These are phyloP conservation scores for Podaxis sp. DNA, from an alignment of 768 basidiomycete genomes.

Conservation along the genomic window DNA sequence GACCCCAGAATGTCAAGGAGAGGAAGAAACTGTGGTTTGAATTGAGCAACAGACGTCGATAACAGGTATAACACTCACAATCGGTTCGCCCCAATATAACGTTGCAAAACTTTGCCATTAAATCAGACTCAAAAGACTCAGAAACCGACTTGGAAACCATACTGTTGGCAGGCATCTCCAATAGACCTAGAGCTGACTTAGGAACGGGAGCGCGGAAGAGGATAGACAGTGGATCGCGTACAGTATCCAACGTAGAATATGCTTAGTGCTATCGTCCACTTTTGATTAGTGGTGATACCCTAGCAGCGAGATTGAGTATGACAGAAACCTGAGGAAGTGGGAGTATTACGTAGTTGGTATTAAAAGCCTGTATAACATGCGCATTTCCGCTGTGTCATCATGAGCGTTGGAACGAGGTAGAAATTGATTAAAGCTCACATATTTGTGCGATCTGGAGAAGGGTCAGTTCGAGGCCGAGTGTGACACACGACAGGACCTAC, in stretches of 20 bases:
- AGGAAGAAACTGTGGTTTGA: constrained; percentile 46
- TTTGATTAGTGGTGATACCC: constrained; percentile 51
- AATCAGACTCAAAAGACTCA: background rate
- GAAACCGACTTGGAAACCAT: background rate
- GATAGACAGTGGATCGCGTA: constrained; percentile 21
- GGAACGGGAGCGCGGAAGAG: background rate
- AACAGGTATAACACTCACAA: constrained; percentile 34
- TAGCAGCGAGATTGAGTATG: constrained; percentile 16
- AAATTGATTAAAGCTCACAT: constrained; percentile 33
- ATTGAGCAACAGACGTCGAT: background rate
- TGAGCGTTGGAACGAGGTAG: background rate
- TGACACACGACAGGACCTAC: constrained; percentile 21
- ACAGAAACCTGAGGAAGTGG: background rate
- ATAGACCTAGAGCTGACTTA: constrained; percentile 32
- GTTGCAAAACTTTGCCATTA: constrained; percentile 44
- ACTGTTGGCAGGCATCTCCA: constrained; percentile 61
- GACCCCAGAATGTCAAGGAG: constrained; percentile 50
- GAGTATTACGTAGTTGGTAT: constrained; percentile 45
- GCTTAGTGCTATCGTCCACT: constrained; percentile 55
- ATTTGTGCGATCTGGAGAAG: constrained; percentile 48
- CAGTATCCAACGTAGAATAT: constrained; percentile 64
- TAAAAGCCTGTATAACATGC: constrained; percentile 50
- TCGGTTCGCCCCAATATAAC: constrained; percentile 55
- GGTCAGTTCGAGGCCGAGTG: background rate
- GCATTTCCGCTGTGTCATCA: constrained; percentile 45